Evolutionary conservation across 1,139 yeast genomes (phyloP), one percentile per base, ranked within the genome.

Genomic region (Nakaseomyces kungkrabaensis): DNA sequence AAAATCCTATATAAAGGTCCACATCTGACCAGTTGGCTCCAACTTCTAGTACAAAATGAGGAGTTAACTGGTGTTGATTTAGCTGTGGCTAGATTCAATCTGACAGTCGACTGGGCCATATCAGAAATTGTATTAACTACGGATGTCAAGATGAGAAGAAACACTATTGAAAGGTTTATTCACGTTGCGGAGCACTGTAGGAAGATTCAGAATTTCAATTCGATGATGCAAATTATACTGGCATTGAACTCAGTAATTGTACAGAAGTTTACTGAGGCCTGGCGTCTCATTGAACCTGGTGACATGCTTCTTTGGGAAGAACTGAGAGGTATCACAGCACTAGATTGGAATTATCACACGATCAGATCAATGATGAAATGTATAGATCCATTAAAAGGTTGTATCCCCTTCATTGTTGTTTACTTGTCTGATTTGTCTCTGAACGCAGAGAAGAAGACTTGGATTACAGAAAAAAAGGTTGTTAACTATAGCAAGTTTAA

Each of bases 21-120:
- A 1, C 84, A 90, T 0, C 82, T 82, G n/a, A 82, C 81, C 55
- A 85, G 94, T 61, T 92, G 98, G 98, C 70, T 89, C 31, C 85
- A 82, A 57, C 75, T 87, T 37, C 71, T 90, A 47, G 78, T 84
- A 1, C 79, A 81, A 56, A 81, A 81, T 49, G 77, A 76, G 52
- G 66, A 68, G 24, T 71, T 79, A 51, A 77, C 81, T 33, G 96
- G 97, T 0, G 82, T 88, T 32, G 88, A 87, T 58, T 69, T 90
- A 48, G 92, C 88, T n/a, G 82, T 89, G 49, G 77, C 95, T 0
- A 74, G 98, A 56, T 92, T 90, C 71, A 89, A 90, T 61, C 71
- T 92, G 50, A 84, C 87, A 75, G 88, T 87, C 5, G 87, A 87
- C 62, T 92, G 98, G 98, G 82, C 89, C 46, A 82, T 87, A 42